Evolutionary conservation across 1,139 yeast species (phyloP), one percentile per base, ranked within the genome.

Genomic region (Schizosaccharomyces versatilis): DNA sequence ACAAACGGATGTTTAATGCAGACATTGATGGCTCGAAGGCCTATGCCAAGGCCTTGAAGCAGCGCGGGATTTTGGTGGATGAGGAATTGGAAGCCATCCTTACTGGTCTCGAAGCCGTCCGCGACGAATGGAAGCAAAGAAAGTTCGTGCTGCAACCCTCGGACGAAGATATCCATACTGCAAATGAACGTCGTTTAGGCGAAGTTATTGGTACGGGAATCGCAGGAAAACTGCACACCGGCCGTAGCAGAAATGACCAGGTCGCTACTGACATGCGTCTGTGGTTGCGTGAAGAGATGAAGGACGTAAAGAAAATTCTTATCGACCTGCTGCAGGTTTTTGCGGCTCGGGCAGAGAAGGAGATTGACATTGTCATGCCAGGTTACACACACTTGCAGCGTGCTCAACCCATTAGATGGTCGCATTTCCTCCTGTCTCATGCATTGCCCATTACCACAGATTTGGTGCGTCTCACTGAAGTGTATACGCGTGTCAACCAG

Each of bases 391-490:
- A 90, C 70, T 73, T 90, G 67, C 99, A 90, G 74, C 82, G 95
- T 67, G 98, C 98, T 2, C 99, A 90, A 69, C 99, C 99, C 32
- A 90, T 90, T 65, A 79, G 99, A 71, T 90, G 99, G 99, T 74
- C 97, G 1, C 99, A 90, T 67, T 88, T 96, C 95, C 73, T 90
- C 61, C 79, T 93, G 61, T 81, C 86, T 64, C 90, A 90, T 65
- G 97, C 96, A 47, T 90, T 97, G 2, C 90, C 86, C 67, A 81
- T 93, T 67, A 77, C 88, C 12, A 88, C 85, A 65, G 99, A 90
- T 66, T 79, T 81, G 69, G 78, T 84, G 66, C 78, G 98, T 66
- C 74, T 93, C 63, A 71, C 76, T 61, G 93, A 90, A 69, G 75
- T 90, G 54, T 76, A 82, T 61, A 80, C 73, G 58, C 79, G 98